Conservation (phyloP, 2,329 filamentous ascomycete genomes). For the Pseudocercospora ulei region DNA sequence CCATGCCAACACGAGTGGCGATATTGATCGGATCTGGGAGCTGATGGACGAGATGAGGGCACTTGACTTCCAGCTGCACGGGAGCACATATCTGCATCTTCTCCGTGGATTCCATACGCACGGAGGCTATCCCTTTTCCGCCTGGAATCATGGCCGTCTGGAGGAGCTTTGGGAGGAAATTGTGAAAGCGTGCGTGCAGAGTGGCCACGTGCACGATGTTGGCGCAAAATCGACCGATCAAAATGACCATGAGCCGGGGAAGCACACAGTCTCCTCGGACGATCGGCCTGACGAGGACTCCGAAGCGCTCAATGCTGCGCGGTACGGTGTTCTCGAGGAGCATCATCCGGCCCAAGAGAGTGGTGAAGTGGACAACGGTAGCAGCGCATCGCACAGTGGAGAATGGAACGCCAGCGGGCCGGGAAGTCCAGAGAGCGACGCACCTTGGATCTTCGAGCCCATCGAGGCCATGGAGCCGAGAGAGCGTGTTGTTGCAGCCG, state of each 20-base stretch:
- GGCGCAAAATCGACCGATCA: not conserved
- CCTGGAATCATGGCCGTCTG: conserved; percentile 65
- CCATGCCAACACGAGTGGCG: conserved; percentile 57
- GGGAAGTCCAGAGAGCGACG: too few relatives aligned
- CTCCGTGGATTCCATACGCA: conserved; percentile 73
- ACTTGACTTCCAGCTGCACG: conserved; percentile 59
- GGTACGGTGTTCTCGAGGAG: not conserved
- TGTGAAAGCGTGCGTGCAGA: conserved; percentile 36
- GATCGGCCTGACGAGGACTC: not conserved
- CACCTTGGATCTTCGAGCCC: too few relatives aligned
- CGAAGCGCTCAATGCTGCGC: too few relatives aligned
- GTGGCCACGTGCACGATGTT: not conserved
- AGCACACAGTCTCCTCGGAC: not conserved
- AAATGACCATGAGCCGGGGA: not conserved
- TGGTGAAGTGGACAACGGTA: too few relatives aligned
- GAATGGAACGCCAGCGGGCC: too few relatives aligned
- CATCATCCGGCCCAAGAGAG: too few relatives aligned
- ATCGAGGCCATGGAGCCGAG: too few relatives aligned
- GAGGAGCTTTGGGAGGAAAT: conserved; percentile 58
- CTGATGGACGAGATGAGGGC: conserved; percentile 72
- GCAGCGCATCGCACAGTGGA: too few relatives aligned
- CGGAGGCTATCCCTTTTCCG: conserved; percentile 54
- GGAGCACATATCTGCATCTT: conserved; percentile 66
- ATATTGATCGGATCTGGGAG: conserved; percentile 59
- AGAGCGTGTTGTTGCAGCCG: not conserved